Conservation (phyloP, 768 basidiomycete genomes). For the Imleria badia region DNA sequence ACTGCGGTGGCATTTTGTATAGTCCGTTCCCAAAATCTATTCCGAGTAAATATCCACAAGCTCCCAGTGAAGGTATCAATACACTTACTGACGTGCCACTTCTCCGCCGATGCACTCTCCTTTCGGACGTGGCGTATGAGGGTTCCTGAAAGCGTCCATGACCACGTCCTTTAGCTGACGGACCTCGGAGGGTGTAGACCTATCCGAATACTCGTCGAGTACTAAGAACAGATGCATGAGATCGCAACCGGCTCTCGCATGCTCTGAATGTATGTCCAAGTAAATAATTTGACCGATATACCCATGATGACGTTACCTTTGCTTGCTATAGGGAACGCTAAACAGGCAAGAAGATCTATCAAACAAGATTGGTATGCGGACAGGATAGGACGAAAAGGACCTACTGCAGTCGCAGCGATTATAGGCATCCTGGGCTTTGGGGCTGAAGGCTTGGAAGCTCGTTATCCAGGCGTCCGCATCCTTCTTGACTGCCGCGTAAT, state of each 20-base stretch:
- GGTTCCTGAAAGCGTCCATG: slow-evolving; percentile 16
- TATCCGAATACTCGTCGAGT: slow-evolving; percentile 51
- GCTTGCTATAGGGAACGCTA: slow-evolving; percentile 6
- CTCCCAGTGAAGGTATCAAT: background rate
- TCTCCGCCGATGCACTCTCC: slow-evolving; percentile 18
- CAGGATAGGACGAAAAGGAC: background rate
- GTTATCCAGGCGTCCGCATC: slow-evolving; percentile 7
- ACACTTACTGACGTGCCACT: slow-evolving; percentile 10
- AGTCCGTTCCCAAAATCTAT: too few relatives aligned
- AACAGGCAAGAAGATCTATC: slow-evolving; percentile 9
- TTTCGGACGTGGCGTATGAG: slow-evolving; percentile 4
- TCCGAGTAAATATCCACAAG: too few relatives aligned
- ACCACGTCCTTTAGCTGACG: slow-evolving; percentile 24
- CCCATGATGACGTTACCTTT: background rate
- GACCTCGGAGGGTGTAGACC: slow-evolving; percentile 30
- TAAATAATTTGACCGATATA: background rate
- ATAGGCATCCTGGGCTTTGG: slow-evolving; percentile 14
- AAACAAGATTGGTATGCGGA: background rate
- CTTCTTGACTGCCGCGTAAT: background rate
- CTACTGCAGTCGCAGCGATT: slow-evolving; percentile 9
- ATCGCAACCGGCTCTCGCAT: slow-evolving; percentile 41
- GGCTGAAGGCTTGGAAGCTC: slow-evolving; percentile 5
- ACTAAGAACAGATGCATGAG: slow-evolving; percentile 52
- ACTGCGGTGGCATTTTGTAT: too few relatives aligned
- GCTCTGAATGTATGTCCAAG: background rate